These are phyloP conservation scores for Notholithocarpus densiflorus DNA, from an alignment of 306 rosid species.

Conservation along the genomic window DNA sequence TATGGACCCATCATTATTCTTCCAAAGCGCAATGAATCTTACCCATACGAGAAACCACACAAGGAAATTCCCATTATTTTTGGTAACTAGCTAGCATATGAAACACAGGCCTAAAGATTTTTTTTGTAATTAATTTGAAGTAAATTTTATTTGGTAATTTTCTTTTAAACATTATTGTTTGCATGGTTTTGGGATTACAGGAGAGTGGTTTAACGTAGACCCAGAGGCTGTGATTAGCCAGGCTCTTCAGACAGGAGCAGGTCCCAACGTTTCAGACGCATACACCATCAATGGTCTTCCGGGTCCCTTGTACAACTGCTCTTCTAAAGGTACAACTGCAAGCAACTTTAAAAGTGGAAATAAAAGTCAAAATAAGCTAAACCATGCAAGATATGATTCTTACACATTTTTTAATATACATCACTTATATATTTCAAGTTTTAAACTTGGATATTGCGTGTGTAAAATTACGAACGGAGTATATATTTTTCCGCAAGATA, in stretches of 20 bases:
- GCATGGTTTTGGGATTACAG: slow-evolving; percentile 33
- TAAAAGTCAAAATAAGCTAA: not conserved
- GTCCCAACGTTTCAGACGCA: slow-evolving; percentile 89
- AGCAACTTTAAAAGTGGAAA: too few species aligned
- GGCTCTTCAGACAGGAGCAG: slow-evolving; percentile 75
- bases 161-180: not conserved
- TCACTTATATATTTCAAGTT: too few species aligned
- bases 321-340: slow-evolving; percentile 49
- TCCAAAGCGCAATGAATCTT: slow-evolving; percentile 60
- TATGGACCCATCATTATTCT: slow-evolving; percentile 77
- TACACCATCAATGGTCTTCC: slow-evolving; percentile 83
- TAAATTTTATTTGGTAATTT: too few species aligned
- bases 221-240: slow-evolving; percentile 74
- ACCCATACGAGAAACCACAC: slow-evolving; percentile 71
- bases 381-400: not conserved
- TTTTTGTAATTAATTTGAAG: too few species aligned
- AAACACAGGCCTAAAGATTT: too few species aligned
- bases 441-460: too few species aligned
- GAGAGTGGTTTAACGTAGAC: slow-evolving; percentile 86
- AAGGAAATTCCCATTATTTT: slow-evolving; percentile 64
- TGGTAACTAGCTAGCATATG: slow-evolving; percentile 35
- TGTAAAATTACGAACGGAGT: too few species aligned
- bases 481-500: too few species aligned
- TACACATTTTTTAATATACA: too few species aligned
- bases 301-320: slow-evolving; percentile 70